Percentiles rank a stretch among this genome's conserved stretches.
These are phyloP conservation scores for Leavenworthia alabamica DNA, from an alignment of 345 rosid species.

Conservation along the genomic window DNA sequence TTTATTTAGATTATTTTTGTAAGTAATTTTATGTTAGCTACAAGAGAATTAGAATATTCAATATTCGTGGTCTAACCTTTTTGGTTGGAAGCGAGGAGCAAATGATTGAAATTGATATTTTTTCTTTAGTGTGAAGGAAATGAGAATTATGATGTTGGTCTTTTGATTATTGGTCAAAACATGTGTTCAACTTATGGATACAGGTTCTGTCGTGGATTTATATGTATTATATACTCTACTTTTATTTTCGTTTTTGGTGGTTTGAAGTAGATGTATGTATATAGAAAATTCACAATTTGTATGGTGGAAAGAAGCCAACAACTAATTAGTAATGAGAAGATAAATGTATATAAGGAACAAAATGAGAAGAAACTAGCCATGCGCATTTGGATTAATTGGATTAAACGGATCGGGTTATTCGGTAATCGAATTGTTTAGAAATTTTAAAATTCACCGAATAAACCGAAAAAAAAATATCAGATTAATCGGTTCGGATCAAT, in stretches of 20 bases:
- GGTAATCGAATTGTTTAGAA: too few relatives aligned
- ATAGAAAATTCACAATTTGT: background rate
- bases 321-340: background rate
- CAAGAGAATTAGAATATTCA: conserved; percentile 11
- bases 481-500: too few relatives aligned
- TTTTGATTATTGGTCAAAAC: conserved; percentile 10
- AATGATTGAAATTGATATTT: conserved; percentile 3
- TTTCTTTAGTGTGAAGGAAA: background rate
- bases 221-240: background rate
- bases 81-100: conserved; percentile 20
- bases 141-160: background rate
- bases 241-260: background rate
- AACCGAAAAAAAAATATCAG: too few relatives aligned
- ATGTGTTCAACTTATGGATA: background rate
- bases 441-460: too few relatives aligned
- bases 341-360: background rate
- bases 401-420: too few relatives aligned
- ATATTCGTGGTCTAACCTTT: conserved; percentile 19
- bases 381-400: too few relatives aligned
- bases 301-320: background rate
- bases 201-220: background rate
- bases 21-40: conserved; percentile 5
- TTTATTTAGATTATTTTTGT: background rate
- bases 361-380: too few relatives aligned
- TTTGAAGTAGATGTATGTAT: background rate